Evolutionary conservation across 129 eudicot species (phyloP).

Genomic region (Chrysanthemum lavandulifolium): DNA sequence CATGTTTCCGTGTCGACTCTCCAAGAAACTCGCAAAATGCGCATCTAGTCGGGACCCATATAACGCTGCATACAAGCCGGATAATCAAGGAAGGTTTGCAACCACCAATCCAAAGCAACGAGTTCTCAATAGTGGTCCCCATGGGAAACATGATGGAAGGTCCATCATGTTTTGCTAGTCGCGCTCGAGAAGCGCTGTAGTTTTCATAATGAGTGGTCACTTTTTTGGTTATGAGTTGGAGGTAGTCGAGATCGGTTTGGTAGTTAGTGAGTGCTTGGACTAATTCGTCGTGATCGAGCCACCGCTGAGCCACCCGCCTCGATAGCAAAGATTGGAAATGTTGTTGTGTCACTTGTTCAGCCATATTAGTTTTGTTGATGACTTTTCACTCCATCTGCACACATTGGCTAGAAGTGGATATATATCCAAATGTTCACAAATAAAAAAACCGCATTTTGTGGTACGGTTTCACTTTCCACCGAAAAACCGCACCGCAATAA

Average conservation of each 20-base stretch:
- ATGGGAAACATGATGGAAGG: slow-evolving; percentile 37
- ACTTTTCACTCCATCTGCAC: slow-evolving; percentile 5
- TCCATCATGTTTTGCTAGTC: slow-evolving; percentile 35
- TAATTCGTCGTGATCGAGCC: slow-evolving; percentile 42
- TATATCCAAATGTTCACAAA: not conserved
- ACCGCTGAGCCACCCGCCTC: slow-evolving; percentile 44
- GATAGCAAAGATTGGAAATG: slow-evolving; percentile 36
- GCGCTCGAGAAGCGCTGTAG: slow-evolving; percentile 29
- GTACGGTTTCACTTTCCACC: too few relatives aligned
- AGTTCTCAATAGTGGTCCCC: slow-evolving; percentile 46
- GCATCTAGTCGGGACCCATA: slow-evolving; percentile 34
- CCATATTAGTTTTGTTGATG: slow-evolving; percentile 8
- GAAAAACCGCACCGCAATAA: too few relatives aligned
- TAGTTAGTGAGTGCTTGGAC: slow-evolving; percentile 24
- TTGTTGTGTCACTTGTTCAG: slow-evolving; percentile 22
- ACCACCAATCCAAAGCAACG: slow-evolving; percentile 47
- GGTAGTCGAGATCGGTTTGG: slow-evolving; percentile 24
- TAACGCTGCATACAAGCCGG: slow-evolving; percentile 31
- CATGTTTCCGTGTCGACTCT: slow-evolving; percentile 35
- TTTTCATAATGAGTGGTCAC: slow-evolving; percentile 41
- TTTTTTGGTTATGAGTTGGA: slow-evolving; percentile 27
- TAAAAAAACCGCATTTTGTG: too few relatives aligned
- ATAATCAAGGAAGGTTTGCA: slow-evolving; percentile 36
- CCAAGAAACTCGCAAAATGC: slow-evolving; percentile 32
- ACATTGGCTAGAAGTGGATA: slow-evolving; percentile 3